Evolutionary conservation across 2,329 filamentous ascomycete genomes (phyloP), one percentile per base, ranked within the genome.

Genomic region (Drechslerella coelobrocha): DNA sequence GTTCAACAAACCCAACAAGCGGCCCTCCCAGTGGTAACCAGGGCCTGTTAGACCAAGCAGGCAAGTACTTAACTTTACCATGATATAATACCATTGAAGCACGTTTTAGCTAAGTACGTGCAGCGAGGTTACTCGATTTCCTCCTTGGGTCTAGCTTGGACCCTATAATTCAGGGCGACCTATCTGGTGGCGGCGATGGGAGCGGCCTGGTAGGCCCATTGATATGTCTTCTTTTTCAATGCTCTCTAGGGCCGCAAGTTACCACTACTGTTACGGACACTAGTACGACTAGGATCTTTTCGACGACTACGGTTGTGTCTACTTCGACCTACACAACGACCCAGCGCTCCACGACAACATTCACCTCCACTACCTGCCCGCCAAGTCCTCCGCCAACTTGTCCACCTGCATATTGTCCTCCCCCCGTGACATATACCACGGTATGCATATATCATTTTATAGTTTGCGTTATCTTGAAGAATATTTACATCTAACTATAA

Each of bases 201-300:
- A 50, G n/a, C 12, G 60, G 50, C n/a, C 21, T 62, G 12, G 34
- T 62, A 23, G 50, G 60, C 2, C 60, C 60, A 10, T 27, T 62
- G 23, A 27, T 62, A 23, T 62, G 60, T 23, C 51, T 62, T 27
- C 60, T 62, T 19, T 62, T 62, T 26, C 29, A 54, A 27, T 62
- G 60, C 37, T 27, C 12, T 27, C 17, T 50, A 17, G 60, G 27
- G 1, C 60, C 29, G 14, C 51, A 63, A 43, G 45, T 31, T 34
- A 63, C 51, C 12, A 21, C 17, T 6, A 63, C 60, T 1, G 17
- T 26, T n/a, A 63, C 51, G 5, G 10, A 50, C 12, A 56, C 51
- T 14, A 23, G 8, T 8, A 53, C 47, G 5, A 29, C 47, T 8
- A 61, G 31, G 3, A 21, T 29, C 14, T 1, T 47, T 10, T 62